Base-by-base conservation (phyloP, 306 rosid species). In the Fragaria vesca region DNA sequence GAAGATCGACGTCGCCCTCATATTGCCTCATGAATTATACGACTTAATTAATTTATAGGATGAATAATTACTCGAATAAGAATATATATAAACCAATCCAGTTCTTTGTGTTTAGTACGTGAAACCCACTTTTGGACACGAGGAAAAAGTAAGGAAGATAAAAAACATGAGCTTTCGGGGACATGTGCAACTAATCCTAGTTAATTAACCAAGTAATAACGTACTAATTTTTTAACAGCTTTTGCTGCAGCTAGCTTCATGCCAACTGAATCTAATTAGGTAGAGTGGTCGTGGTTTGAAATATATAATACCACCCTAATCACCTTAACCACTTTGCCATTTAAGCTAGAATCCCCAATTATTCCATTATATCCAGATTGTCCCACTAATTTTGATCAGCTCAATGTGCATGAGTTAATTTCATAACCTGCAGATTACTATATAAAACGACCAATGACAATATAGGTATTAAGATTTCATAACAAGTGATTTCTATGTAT, bases 251-350 rank as follows among this genome's bases (percentile, higher is more conserved):
- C 30, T 67, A 38, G 40, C 40, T 40, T 40, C 30, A 17, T 38
- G 55, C 4, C 67, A 15, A 24, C 80, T 16, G 21, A 77, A 16
- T 66, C 73, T 76, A 26, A 52, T 76, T 21, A 36, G 65, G 12
- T 18, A 66, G 10, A 36, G 10, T 15, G 40, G 38, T 12, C 10
- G 11, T 63, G 21, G 24, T 60, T 36, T 16, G 6, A 21, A n/a
- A 4, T 18, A 4, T 18, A 11, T 69, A 69, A 43, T 43, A 42
- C 54, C 18, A 20, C 2, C 13, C 24, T 20, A 20, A 7, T 66
- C 12, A 20, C 15, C 46, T 17, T 12, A 66, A n/a, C 71, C 15
- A 4, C 12, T 20, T 30, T 0, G 10, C 11, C 50, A 42, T 16
- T 24, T 2, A n/a, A 1, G 12, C 12, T 2, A 40, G 43, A 40